phyloP scores from a whole-genome alignment of 306 rosid species.

The Castanea mollissima region DNA sequence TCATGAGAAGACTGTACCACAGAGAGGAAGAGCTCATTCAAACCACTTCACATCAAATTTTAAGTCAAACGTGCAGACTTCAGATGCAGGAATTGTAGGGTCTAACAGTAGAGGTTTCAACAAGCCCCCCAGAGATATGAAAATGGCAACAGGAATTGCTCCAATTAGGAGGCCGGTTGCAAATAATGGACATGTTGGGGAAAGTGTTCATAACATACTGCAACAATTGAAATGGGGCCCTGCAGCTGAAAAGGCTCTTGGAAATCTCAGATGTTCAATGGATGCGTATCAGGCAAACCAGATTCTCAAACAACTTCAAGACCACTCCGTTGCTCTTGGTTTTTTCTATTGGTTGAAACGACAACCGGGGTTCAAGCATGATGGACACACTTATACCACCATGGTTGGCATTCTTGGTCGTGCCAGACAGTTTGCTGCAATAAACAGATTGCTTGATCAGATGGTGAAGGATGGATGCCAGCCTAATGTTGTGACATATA shows the following conservation, averaged over 20 bases:
- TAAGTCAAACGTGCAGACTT: slow-evolving; percentile 36
- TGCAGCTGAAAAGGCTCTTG: slow-evolving; percentile 68
- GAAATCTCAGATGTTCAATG: slow-evolving; percentile 50
- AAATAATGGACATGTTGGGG: slow-evolving; percentile 46
- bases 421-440: slow-evolving; percentile 75
- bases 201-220: slow-evolving; percentile 56
- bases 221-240: slow-evolving; percentile 69
- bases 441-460: slow-evolving; percentile 68
- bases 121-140: slow-evolving; percentile 44
- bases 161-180: slow-evolving; percentile 35
- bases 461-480: slow-evolving; percentile 83
- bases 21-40: slow-evolving; percentile 44
- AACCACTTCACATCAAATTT: slow-evolving; percentile 45
- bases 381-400: slow-evolving; percentile 88
- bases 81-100: slow-evolving; percentile 33
- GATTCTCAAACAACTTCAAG: slow-evolving; percentile 76
- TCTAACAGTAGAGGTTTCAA: slow-evolving; percentile 41
- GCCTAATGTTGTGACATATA: slow-evolving; percentile 93
- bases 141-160: slow-evolving; percentile 40
- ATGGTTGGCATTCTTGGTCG: slow-evolving; percentile 97
- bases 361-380: slow-evolving; percentile 72
- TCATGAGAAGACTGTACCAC: slow-evolving; percentile 43
- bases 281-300: slow-evolving; percentile 92
- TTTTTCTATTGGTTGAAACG: slow-evolving; percentile 84
- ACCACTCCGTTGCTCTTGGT: slow-evolving; percentile 69